phyloP scores from a whole-genome alignment of 2,329 filamentous ascomycete genomes.

The Colletotrichum siamense region DNA sequence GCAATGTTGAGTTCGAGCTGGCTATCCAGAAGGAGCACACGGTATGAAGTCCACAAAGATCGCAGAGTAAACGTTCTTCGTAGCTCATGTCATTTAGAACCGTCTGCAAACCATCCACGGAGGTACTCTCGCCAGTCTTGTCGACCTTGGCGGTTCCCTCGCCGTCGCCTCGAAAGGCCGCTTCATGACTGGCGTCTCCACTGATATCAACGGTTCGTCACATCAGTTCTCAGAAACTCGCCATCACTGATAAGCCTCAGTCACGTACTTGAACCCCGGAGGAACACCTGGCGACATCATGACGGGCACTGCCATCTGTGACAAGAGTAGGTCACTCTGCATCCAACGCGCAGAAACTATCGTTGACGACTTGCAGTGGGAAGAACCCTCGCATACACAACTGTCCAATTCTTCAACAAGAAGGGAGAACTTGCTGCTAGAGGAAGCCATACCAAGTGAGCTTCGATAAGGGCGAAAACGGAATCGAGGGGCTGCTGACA shows the following conservation, averaged over 20 bases:
- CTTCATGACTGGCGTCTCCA: slow-evolving; percentile 69
- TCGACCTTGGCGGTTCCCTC: slow-evolving; percentile 69
- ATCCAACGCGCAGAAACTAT: rapidly evolving
- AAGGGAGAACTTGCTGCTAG: slow-evolving; percentile 66
- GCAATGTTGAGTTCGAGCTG: slow-evolving; percentile 77
- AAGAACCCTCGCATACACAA: slow-evolving; percentile 68
- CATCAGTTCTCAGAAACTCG: rapidly evolving
- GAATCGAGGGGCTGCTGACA: background rate
- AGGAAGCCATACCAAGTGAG: slow-evolving; percentile 71
- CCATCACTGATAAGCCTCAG: slow-evolving; percentile 35
- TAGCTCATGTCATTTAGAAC: slow-evolving; percentile 56
- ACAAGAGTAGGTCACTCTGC: slow-evolving; percentile 56
- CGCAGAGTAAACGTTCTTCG: background rate
- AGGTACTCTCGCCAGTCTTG: slow-evolving; percentile 79
- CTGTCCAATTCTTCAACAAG: slow-evolving; percentile 62
- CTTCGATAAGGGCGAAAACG: background rate
- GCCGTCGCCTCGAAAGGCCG: slow-evolving; percentile 69
- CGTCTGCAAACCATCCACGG: slow-evolving; percentile 79
- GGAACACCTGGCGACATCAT: slow-evolving; percentile 63
- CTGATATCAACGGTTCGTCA: slow-evolving; percentile 63
- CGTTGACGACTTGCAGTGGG: slow-evolving; percentile 51
- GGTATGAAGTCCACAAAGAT: slow-evolving; percentile 44
- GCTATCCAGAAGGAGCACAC: slow-evolving; percentile 78
- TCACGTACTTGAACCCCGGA: slow-evolving; percentile 67
- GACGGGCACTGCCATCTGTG: slow-evolving; percentile 61